Evolutionary conservation across 371 early-diverging fungal species (phyloP), one percentile per base, ranked within the genome.

Genomic region (Mycotypha africana): DNA sequence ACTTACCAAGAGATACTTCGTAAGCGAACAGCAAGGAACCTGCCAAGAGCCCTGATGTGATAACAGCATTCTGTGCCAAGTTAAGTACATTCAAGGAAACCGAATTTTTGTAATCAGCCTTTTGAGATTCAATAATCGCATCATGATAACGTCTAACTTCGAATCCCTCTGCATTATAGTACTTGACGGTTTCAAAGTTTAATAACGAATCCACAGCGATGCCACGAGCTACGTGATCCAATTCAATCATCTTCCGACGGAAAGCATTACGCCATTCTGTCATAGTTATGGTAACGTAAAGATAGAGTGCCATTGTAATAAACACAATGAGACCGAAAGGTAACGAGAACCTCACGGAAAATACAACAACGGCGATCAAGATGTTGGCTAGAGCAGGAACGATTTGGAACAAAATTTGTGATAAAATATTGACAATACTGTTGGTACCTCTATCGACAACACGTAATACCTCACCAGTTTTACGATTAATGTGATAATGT

Each of bases 161-260:
- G 58, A 79, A 93, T 3, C 66, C 58, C 58, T 91, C 85, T 9
- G 84, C 82, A 31, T 78, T 81, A 69, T 85, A 89, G 53, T 84
- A 85, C 62, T 97, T 95, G 47, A 97, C 94, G 0, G 97, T 94
- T 51, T 97, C 97, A 61, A 92, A 93, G 63, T 95, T 97, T 30
- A 95, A 70, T 28, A 97, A 66, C 10, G 94, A 92, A 57, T 97
- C 97, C 3, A 95, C 95, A 8, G 86, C 86, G 20, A 79, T 82
- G 14, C 85, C 77, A 42, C 82, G 80, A 51, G 82, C 77, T 40
- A 68, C 78, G 52, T 89, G 86, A 59, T 89, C 90, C 52, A 85
- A 53, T 30, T 84, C 84, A 53, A 82, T 90, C 57, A 79, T 81
- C 28, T 62, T 67, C 8, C 93, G 74, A 28, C 95, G 74, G 64